A percentile compares a stretch with the other conserved stretches of the same genome.
Conservation (phyloP, 345 rosid species). For the Gossypium herbaceum region DNA sequence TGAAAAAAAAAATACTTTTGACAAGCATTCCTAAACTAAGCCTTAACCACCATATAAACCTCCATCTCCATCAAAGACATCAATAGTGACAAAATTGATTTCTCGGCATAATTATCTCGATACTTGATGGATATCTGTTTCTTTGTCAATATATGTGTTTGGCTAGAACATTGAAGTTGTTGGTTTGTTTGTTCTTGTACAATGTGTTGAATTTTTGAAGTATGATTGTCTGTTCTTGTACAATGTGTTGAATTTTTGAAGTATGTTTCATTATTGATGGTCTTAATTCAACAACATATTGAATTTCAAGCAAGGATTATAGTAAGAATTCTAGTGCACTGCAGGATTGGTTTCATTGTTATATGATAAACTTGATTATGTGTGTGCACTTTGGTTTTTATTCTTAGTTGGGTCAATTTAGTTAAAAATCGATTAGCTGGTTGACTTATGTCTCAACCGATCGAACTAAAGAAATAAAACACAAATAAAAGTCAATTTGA, state of each 20-base stretch:
- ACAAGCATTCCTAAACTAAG: too few species aligned
- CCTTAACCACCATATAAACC: neutral
- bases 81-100: too few species aligned
- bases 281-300: neutral
- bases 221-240: neutral
- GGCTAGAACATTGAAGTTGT: neutral
- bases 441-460: too few species aligned
- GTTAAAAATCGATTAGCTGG: too few species aligned
- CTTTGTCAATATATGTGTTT: neutral
- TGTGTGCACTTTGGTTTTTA: neutral
- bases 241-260: neutral
- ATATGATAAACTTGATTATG: neutral
- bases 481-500: too few species aligned
- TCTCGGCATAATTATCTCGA: neutral
- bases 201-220: neutral
- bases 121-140: neutral
- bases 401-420: too few species aligned
- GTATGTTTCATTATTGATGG: neutral
- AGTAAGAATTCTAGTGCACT: neutral
- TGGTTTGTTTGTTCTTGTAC: neutral
- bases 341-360: neutral
- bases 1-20: too few species aligned
- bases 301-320: neutral
- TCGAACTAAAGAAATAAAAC: too few species aligned
- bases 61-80: neutral